Conservation (phyloP, 2,329 filamentous ascomycete genomes). For the Ascocoryne sarcoides region DNA sequence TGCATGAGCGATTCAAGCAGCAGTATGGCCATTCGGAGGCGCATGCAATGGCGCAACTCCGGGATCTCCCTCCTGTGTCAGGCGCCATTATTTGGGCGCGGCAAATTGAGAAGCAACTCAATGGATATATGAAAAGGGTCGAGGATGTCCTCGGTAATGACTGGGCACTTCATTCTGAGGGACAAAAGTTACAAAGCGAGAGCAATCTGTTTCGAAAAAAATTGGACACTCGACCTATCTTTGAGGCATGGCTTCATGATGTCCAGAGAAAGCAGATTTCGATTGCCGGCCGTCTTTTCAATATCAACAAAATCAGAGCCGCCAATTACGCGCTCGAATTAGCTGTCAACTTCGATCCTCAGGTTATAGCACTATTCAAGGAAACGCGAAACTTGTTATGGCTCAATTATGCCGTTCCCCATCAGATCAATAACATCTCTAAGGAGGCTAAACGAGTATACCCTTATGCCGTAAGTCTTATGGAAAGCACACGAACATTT, state of each 20-base stretch:
- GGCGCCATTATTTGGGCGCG: constrained; percentile 96
- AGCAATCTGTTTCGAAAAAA: constrained; percentile 93
- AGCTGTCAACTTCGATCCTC: constrained; percentile 90
- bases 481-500: constrained; percentile 96
- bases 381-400: constrained; percentile 93
- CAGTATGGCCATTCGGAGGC: constrained; percentile 98
- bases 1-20: constrained; percentile 97
- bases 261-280: constrained; percentile 82
- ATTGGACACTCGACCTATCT: constrained; percentile 86
- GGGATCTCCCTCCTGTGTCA: constrained; percentile 89
- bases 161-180: constrained; percentile 90
- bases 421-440: constrained; percentile 88
- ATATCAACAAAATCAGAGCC: constrained; percentile 80
- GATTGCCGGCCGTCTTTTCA: constrained; percentile 86
- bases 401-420: constrained; percentile 90
- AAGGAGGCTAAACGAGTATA: constrained; percentile 99
- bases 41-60: constrained; percentile 94
- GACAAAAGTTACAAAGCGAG: constrained; percentile 85
- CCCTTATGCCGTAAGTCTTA: constrained; percentile 92
- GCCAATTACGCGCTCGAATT: constrained; percentile 83
- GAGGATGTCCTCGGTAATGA: constrained; percentile 92
- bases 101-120: constrained; percentile 91
- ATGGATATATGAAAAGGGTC: constrained; percentile 98
- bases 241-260: constrained; percentile 90
- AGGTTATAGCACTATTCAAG: constrained; percentile 97